Percentiles rank a stretch among this genome's conserved stretches.
Conservation (phyloP, 306 rosid species). For the Cicer pinnatifidum region DNA sequence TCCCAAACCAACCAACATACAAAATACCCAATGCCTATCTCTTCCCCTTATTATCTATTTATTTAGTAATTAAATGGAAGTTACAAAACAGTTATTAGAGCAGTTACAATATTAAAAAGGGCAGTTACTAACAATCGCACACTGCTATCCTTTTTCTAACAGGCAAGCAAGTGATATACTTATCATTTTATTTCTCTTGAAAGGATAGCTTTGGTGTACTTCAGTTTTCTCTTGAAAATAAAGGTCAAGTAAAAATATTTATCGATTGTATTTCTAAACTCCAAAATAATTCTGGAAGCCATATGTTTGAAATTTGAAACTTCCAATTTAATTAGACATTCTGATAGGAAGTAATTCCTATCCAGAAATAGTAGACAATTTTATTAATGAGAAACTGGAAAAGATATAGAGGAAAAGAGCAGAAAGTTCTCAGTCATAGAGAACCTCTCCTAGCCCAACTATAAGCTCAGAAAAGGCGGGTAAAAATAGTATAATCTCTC, state of each 20-base stretch:
- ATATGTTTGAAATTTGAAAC: constrained; percentile 5
- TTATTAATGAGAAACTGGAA: constrained; percentile 9
- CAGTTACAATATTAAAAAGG: too few species aligned
- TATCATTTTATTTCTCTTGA: too few species aligned
- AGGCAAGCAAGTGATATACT: background rate
- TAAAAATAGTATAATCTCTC: background rate
- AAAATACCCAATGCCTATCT: too few species aligned
- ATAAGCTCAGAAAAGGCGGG: background rate
- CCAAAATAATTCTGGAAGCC: background rate
- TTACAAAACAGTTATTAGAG: too few species aligned
- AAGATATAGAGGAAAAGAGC: background rate
- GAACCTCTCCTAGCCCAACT: background rate
- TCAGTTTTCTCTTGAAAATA: constrained; percentile 10
- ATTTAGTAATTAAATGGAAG: too few species aligned
- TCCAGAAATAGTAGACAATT: background rate
- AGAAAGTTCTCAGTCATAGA: background rate
- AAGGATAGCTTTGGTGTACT: background rate
- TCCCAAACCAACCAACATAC: too few species aligned
- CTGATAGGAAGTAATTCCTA: constrained; percentile 3
- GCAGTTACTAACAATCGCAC: background rate
- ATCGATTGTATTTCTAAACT: constrained; percentile 24
- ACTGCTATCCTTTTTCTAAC: background rate
- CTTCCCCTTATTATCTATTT: too few species aligned
- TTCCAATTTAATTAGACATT: constrained; percentile 6
- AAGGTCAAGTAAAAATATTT: background rate